These are phyloP conservation scores for Xylaria nigripes DNA, from an alignment of 495 filamentous ascomycete genomes.

Conservation along the genomic window DNA sequence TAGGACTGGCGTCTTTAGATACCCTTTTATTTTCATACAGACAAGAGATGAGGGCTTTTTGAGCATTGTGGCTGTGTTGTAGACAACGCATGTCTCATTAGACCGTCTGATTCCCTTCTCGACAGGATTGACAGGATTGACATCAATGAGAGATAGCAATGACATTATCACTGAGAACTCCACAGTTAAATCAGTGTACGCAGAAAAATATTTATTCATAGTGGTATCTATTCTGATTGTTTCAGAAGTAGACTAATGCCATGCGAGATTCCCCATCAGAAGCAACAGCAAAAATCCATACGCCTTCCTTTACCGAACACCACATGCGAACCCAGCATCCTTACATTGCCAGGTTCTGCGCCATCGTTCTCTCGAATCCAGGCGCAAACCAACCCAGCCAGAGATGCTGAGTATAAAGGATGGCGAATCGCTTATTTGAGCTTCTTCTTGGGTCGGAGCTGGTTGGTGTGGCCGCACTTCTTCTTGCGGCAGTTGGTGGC, in stretches of 20 bases:
- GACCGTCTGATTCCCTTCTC: no score
- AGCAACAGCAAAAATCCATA: constrained; percentile 11
- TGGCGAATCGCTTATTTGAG: constrained; percentile 66
- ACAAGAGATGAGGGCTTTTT: not conserved
- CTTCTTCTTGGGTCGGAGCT: constrained; percentile 99
- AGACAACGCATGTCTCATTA: no score
- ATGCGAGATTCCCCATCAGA: not conserved
- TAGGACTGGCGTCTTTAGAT: not conserved
- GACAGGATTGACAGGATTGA: no score
- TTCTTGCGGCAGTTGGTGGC: constrained; percentile 99
- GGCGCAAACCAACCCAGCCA: not conserved
- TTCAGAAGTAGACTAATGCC: constrained; percentile 12
- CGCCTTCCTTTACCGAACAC: constrained; percentile 9
- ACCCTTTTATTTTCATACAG: not conserved
- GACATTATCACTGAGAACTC: not conserved
- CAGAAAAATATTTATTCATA: constrained; percentile 1
- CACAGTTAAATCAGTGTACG: not conserved
- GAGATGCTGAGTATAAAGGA: constrained; percentile 2
- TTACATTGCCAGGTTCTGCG: not conserved
- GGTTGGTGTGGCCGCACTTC: constrained; percentile 99
- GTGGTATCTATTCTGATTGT: constrained; percentile 7
- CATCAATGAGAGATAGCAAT: not conserved
- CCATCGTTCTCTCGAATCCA: not conserved
- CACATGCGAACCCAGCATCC: constrained; percentile 3
- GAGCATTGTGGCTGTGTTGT: not conserved